These are phyloP conservation scores for Passiflora organensis DNA, from an alignment of 345 rosid genomes.

Conservation along the genomic window DNA sequence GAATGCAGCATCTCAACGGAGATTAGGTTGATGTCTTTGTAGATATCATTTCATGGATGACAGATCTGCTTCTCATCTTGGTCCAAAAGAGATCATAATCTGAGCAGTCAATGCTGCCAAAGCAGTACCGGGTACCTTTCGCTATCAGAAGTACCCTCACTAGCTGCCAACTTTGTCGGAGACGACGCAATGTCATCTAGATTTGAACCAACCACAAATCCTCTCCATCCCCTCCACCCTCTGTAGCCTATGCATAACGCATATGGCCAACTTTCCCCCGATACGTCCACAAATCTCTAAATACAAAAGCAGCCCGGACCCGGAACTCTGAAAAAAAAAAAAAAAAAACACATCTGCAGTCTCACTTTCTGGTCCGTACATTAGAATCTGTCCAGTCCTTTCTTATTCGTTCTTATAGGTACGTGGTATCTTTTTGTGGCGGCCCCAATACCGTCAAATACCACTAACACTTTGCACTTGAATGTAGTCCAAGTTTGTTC, in stretches of 20 bases:
- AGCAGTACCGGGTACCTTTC: constrained; percentile 17
- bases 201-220: not conserved
- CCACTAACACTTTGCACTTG: no score
- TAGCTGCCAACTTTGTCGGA: constrained; percentile 3
- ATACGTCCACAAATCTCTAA: no score
- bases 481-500: no score
- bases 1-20: constrained; percentile 10
- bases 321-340: no score
- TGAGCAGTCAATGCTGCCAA: constrained; percentile 21
- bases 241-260: not conserved
- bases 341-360: no score
- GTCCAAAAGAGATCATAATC: not conserved
- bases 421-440: no score
- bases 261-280: not conserved
- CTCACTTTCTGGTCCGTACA: no score
- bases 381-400: no score
- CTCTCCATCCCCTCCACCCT: not conserved
- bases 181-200: not conserved
- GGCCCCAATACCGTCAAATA: no score
- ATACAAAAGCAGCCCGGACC: no score
- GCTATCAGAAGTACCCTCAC: constrained; percentile 4
- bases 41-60: constrained; percentile 3
- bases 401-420: no score
- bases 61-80: not conserved
- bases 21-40: constrained; percentile 6